Conservation (phyloP, 2,329 filamentous ascomycete species). For the Hymenoscyphus fructigenus region DNA sequence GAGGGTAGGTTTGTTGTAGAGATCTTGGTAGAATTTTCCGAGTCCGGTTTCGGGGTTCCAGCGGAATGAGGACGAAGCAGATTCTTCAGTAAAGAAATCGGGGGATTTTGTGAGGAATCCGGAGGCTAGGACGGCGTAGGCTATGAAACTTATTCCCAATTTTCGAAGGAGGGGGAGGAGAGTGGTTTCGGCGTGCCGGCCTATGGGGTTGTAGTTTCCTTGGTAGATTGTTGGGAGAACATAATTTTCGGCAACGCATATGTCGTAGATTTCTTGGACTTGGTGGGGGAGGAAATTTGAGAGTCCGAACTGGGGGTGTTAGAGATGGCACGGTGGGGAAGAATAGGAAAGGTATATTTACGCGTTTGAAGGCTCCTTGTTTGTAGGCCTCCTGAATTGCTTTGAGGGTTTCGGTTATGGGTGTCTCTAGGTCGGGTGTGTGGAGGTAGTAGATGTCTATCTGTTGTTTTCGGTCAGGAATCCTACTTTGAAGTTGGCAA, state of each 20-base stretch:
- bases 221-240: conserved; percentile 38
- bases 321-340: conserved; percentile 25
- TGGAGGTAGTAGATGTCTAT: not conserved
- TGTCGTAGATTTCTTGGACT: conserved; percentile 35
- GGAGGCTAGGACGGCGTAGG: conserved; percentile 65
- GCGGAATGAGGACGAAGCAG: conserved; percentile 23
- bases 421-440: not conserved
- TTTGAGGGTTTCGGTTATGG: not conserved
- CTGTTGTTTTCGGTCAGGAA: not conserved
- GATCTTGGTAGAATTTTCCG: conserved; percentile 21
- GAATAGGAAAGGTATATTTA: not conserved
- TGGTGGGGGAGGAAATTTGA: conserved; percentile 36
- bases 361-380: conserved; percentile 68
- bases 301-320: conserved; percentile 34
- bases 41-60: conserved; percentile 21
- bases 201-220: conserved; percentile 36
- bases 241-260: conserved; percentile 32
- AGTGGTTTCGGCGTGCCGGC: conserved; percentile 57
- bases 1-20: conserved; percentile 29
- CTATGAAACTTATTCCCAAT: conserved; percentile 40
- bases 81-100: conserved; percentile 13
- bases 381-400: conserved; percentile 72
- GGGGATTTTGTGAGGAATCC: conserved; percentile 52
- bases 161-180: conserved; percentile 54
- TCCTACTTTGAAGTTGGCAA: not conserved